Evolutionary conservation across 2,329 filamentous ascomycete genomes (phyloP), one percentile per base, ranked within the genome.

Genomic region (Metarhizium anisopliae): DNA sequence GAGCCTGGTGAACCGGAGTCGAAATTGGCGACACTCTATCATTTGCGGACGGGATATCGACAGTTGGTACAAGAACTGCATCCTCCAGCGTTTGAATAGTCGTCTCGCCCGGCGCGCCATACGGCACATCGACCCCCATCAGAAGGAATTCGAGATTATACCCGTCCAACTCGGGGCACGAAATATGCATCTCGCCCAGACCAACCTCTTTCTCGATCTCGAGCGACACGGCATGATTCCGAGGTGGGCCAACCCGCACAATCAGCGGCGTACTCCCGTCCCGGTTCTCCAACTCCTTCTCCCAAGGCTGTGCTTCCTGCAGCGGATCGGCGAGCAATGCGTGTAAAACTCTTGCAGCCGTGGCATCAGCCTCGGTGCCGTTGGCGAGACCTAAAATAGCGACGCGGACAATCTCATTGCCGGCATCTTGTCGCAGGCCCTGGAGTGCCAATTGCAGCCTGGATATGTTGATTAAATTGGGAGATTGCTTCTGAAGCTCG

Each of bases 1-100:
- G 71, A 1, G 86, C 83, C 66, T 86, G 89, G 67, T 97, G 93
- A 1, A 96, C 90, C 0, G 93, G 92, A 49, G 90, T 90, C 6
- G 84, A 83, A 47, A 94, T 77, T 16, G 84, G 80, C 13, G 84
- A 84, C 56, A 83, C 79, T 58, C 83, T 77, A 8, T 85, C 84
- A 16, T 81, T 82, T 58, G 77, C 78, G 14, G 86, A 84, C 6
- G 82, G 82, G 47, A 89, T 87, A 20, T 89, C 84, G 38, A 95
- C 79, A 0, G 78, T 79, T 2, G 91, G 91, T 18, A 90, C 86
- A n/a, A 96, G 78, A 13, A 92, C 75, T 0, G 82, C 77, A 59
- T 92, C 86, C 57, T 81, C 77, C 4, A 83, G 73, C 10, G 72
- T 72, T 53, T 77, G 67, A 50, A 72, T 55, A 43, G 70, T 63